Evolutionary conservation across 441 rosid species (phyloP).

Genomic region (Melianthus villosus): DNA sequence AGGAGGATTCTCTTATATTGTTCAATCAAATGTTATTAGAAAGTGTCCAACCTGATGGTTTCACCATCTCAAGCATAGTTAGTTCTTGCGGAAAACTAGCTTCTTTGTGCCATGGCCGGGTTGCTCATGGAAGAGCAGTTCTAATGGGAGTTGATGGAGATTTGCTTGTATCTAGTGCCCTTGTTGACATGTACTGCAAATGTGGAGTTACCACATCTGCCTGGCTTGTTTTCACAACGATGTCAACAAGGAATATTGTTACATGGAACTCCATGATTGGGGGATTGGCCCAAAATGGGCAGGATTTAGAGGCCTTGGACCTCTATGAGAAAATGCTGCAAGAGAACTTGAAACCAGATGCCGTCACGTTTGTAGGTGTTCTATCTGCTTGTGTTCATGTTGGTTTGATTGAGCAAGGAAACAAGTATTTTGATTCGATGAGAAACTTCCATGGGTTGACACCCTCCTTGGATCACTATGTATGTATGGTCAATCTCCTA

Average conservation of each 20-base stretch:
- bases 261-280: constrained; percentile 81
- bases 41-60: constrained; percentile 73
- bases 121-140: constrained; percentile 42
- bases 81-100: constrained; percentile 59
- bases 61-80: constrained; percentile 51
- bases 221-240: constrained; percentile 18
- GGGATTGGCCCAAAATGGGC: constrained; percentile 63
- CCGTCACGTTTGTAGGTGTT: constrained; percentile 59
- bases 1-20: too few relatives aligned
- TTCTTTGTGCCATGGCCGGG: constrained; percentile 41
- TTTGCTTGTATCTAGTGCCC: constrained; percentile 38
- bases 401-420: constrained; percentile 45
- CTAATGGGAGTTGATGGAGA: constrained; percentile 39
- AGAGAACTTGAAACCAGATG: constrained; percentile 35
- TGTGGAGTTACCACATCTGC: constrained; percentile 41
- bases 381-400: constrained; percentile 72
- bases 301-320: constrained; percentile 31
- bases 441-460: constrained; percentile 22
- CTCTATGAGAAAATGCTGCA: constrained; percentile 47
- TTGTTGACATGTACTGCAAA: constrained; percentile 56
- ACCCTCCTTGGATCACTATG: constrained; percentile 57
- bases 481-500: constrained; percentile 69
- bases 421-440: constrained; percentile 40
- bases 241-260: constrained; percentile 25
- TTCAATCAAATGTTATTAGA: too few relatives aligned